phyloP scores from a whole-genome alignment of 371 early-diverging fungal species.

The Rhizopus delemar region DNA sequence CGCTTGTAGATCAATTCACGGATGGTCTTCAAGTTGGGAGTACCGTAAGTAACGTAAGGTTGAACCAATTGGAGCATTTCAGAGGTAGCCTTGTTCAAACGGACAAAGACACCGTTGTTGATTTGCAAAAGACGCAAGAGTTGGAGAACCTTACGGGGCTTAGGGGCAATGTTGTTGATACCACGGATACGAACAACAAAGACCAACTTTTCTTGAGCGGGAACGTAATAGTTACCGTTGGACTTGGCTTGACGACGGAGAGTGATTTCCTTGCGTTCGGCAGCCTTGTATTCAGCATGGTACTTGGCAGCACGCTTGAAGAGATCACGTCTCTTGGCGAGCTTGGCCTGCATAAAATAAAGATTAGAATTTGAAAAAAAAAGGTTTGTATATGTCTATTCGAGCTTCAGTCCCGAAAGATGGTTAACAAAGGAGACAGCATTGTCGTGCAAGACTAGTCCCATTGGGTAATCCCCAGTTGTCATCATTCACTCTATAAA shows the following conservation, averaged over 20 bases:
- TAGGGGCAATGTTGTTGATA: constrained; percentile 97
- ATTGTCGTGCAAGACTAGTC: constrained; percentile 39
- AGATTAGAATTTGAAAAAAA: background rate
- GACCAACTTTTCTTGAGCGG: constrained; percentile 92
- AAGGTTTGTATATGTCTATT: constrained; percentile 1
- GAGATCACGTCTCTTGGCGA: constrained; percentile 84
- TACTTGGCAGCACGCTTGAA: constrained; percentile 96
- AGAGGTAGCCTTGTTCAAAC: constrained; percentile 94
- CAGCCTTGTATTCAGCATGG: constrained; percentile 87
- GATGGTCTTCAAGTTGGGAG: constrained; percentile 96
- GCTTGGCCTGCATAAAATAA: constrained; percentile 57
- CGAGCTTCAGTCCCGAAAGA: constrained; percentile 67
- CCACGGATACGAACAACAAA: constrained; percentile 93
- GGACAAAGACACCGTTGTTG: constrained; percentile 97
- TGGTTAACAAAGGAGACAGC: constrained; percentile 55
- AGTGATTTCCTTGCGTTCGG: constrained; percentile 83
- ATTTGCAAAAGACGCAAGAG: constrained; percentile 96
- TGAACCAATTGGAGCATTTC: constrained; percentile 96
- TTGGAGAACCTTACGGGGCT: constrained; percentile 97
- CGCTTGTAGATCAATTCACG: constrained; percentile 99
- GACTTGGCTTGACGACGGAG: constrained; percentile 88
- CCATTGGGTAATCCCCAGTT: constrained; percentile 1
- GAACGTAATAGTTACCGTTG: constrained; percentile 86
- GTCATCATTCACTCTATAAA: background rate
- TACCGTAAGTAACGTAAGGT: constrained; percentile 95